Base-by-base conservation (phyloP, 176 grass and related monocot genomes). In the Aegilops bicornis region DNA sequence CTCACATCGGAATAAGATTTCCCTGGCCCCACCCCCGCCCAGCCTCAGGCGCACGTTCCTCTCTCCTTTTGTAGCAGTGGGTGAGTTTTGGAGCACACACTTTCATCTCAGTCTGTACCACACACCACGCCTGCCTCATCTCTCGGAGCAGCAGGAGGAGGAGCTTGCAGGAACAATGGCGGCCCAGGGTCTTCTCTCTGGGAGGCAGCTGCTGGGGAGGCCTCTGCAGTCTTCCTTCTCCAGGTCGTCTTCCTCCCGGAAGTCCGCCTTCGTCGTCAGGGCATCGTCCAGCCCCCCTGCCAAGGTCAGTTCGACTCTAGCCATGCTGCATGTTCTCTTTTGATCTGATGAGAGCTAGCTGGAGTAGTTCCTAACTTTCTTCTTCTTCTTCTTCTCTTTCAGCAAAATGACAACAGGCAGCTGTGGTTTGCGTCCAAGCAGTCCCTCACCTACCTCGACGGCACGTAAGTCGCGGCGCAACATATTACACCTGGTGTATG, bases 361-460 rank as follows among this genome's bases (percentile, higher is more conserved):
- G 50, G 50, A 54, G 50, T 27, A 2, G 16, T 1, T 61, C 5
- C 58, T 43, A 37, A 30, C 27, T 83, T 83, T 2, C 25, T 4
- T 19, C 15, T 40, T n/a, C 35, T 11, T 84, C 24, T 36, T 63
- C 54, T 68, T 0, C 31, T 62, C 45, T 37, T 50, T 42, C 97
- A 98, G 93, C 97, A 98, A 98, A 86, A 88, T 45, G 86, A 86
- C 43, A 77, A 96, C 85, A 92, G 97, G 79, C 97, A 96, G 89
- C 88, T 98, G 24, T 98, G 90, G 97, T 98, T 98, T 71, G 97
- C 97, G 16, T 98, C 97, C 87, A 98, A 92, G 83, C 97, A 98
- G 66, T 98, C 94, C 37, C 92, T 98, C 79, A 73, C 76, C 69
- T 98, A 98, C 88, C 84, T 98, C 9, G 92, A 96, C 71, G 97